Evolutionary conservation across 2,329 filamentous ascomycete genomes (phyloP).

Genomic region (Pyrenophora tritici-repentis): DNA sequence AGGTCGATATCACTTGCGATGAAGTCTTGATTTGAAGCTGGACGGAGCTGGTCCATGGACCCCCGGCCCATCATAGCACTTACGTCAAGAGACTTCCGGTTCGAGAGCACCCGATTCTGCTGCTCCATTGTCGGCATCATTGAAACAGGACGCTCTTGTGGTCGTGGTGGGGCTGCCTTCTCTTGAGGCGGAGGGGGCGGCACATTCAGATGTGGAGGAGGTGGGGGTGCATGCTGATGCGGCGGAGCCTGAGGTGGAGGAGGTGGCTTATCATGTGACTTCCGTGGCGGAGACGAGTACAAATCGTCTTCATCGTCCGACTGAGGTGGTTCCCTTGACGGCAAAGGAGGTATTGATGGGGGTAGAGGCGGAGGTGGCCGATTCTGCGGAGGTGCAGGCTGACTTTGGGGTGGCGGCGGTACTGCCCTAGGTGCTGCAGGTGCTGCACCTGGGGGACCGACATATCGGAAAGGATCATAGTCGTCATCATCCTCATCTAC

Average conservation of each 20-base stretch:
- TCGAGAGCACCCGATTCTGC: conserved; percentile 51
- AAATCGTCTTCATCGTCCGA: conserved; percentile 46
- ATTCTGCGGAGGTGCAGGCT: conserved; percentile 41
- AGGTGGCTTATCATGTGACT: conserved; percentile 43
- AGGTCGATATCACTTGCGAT: conserved; percentile 90
- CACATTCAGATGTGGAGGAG: conserved; percentile 50
- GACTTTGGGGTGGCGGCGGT: conserved; percentile 42
- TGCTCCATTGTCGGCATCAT: conserved; percentile 48
- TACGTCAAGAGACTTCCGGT: conserved; percentile 69
- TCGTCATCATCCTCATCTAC: conserved; percentile 59
- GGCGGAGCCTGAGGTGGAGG: conserved; percentile 45
- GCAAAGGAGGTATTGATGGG: conserved; percentile 39
- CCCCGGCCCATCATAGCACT: conserved; percentile 59
- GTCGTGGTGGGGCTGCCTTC: conserved; percentile 50
- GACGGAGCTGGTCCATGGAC: conserved; percentile 77
- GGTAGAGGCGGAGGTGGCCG: conserved; percentile 40
- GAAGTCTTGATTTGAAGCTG: conserved; percentile 73
- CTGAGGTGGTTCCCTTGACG: conserved; percentile 33
- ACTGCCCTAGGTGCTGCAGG: conserved; percentile 45
- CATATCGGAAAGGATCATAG: conserved; percentile 69
- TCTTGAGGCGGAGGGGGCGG: conserved; percentile 39
- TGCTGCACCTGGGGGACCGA: conserved; percentile 18
- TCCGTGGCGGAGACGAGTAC: conserved; percentile 43
- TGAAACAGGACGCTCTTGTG: conserved; percentile 25
- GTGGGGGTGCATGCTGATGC: conserved; percentile 41